phyloP scores from a whole-genome alignment of 2,329 filamentous ascomycete species.

The Capronia coronata region DNA sequence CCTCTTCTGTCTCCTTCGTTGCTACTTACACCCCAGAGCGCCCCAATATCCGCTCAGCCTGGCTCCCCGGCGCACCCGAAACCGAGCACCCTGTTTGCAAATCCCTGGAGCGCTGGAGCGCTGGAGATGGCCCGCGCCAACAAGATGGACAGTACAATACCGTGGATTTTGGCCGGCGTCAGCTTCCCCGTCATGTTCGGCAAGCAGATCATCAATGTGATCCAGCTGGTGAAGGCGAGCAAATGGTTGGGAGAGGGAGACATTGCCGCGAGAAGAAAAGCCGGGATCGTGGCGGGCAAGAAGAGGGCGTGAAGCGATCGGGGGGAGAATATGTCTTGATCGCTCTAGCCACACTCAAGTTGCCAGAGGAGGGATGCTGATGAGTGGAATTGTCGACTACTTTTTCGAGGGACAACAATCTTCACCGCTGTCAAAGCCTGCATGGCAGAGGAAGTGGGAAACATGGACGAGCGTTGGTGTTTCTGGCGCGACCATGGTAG shows the following conservation, averaged over 20 bases:
- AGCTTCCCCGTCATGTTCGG: slow-evolving; percentile 80
- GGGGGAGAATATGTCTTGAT: too few species aligned
- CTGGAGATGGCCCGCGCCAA: slow-evolving; percentile 89
- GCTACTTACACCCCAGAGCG: slow-evolving; percentile 50
- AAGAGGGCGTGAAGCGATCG: slow-evolving; percentile 7
- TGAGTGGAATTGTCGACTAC: too few species aligned
- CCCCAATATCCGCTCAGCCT: slow-evolving; percentile 51
- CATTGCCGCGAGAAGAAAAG: slow-evolving; percentile 53
- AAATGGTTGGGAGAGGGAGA: slow-evolving; percentile 93
- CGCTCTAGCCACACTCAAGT: not conserved
- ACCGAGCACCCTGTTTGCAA: slow-evolving; percentile 71
- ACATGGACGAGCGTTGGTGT: not conserved
- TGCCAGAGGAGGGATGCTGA: too few species aligned
- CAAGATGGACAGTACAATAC: slow-evolving; percentile 73
- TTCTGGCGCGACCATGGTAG: not conserved
- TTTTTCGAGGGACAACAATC: too few species aligned
- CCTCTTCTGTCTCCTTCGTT: slow-evolving; percentile 82
- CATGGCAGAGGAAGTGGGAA: not conserved
- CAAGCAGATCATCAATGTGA: slow-evolving; percentile 90
- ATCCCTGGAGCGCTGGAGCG: slow-evolving; percentile 85
- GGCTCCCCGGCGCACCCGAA: slow-evolving; percentile 62
- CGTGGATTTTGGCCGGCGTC: slow-evolving; percentile 73
- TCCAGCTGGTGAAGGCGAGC: slow-evolving; percentile 90
- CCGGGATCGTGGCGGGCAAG: slow-evolving; percentile 32
- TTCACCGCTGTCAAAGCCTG: not conserved